Evolutionary conservation across 2,329 filamentous ascomycete genomes (phyloP).

Genomic region (Nemania diffusa): DNA sequence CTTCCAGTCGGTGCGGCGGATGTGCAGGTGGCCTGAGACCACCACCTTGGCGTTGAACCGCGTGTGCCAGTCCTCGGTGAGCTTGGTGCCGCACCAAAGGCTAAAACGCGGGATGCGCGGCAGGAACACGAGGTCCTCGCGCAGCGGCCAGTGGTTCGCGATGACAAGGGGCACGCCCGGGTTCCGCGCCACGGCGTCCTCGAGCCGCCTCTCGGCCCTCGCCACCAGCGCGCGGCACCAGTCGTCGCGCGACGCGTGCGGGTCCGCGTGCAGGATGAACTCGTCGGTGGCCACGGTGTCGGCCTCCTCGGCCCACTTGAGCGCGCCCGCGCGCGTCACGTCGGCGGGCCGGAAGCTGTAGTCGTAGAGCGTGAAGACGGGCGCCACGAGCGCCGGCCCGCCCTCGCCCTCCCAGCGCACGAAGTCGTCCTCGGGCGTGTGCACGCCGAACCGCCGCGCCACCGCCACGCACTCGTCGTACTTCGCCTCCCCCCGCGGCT

Average conservation of each 20-base stretch:
- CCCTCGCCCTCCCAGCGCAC: slow-evolving; percentile 63
- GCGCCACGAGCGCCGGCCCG: slow-evolving; percentile 60
- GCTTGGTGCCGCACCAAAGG: slow-evolving; percentile 53
- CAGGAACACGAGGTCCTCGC: slow-evolving; percentile 51
- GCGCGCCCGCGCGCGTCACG: slow-evolving; percentile 58
- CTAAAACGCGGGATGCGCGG: slow-evolving; percentile 52
- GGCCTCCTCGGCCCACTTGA: slow-evolving; percentile 51
- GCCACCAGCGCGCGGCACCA: slow-evolving; percentile 50
- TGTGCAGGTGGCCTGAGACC: slow-evolving; percentile 52
- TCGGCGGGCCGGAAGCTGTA: slow-evolving; percentile 65
- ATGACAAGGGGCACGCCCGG: slow-evolving; percentile 47
- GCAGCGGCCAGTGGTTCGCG: slow-evolving; percentile 54
- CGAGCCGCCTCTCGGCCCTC: slow-evolving; percentile 45
- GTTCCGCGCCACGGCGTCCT: slow-evolving; percentile 37
- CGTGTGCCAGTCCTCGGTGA: slow-evolving; percentile 52
- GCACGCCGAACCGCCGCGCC: slow-evolving; percentile 61
- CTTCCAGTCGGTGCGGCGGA: slow-evolving; percentile 54
- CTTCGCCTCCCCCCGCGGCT: slow-evolving; percentile 61
- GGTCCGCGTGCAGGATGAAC: slow-evolving; percentile 52
- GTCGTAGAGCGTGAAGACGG: slow-evolving; percentile 69
- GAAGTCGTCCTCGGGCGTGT: slow-evolving; percentile 67
- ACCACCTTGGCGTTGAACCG: slow-evolving; percentile 51
- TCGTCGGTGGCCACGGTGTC: slow-evolving; percentile 53
- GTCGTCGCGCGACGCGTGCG: slow-evolving; percentile 48
- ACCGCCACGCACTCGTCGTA: slow-evolving; percentile 65